phyloP scores from a whole-genome alignment of 140 eudicot species.

The Ambrosia hybrid region DNA sequence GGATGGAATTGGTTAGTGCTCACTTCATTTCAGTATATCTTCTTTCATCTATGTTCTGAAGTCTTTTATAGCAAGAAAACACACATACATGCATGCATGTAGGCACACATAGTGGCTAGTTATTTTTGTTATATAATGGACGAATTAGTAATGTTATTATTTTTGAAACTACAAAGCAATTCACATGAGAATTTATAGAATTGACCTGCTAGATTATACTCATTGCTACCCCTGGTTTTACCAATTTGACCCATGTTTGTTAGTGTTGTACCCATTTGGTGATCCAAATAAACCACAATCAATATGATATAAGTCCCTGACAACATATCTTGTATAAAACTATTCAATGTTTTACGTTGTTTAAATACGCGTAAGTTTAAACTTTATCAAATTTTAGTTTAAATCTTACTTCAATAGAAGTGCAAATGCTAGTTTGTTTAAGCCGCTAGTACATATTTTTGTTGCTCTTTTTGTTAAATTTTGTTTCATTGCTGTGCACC shows the following conservation, averaged over 20 bases:
- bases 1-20: conserved; percentile 89
- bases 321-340: not conserved
- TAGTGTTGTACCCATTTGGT: not conserved
- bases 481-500: conserved; percentile 14
- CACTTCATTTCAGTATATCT: not conserved
- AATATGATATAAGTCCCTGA: not conserved
- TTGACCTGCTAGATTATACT: not conserved
- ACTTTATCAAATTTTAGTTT: conserved; percentile 12
- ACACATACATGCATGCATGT: not conserved
- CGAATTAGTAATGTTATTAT: not conserved
- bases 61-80: not conserved
- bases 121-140: not conserved
- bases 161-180: not conserved
- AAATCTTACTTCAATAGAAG: conserved; percentile 14
- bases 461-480: not conserved
- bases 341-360: not conserved
- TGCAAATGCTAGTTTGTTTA: conserved; percentile 13
- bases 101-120: not conserved
- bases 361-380: not conserved
- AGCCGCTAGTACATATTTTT: not conserved
- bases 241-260: not conserved
- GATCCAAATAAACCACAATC: not conserved
- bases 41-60: not conserved
- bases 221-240: not conserved
- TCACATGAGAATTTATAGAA: conserved; percentile 11